Evolutionary conservation across 2,329 filamentous ascomycete genomes (phyloP), one percentile per base, ranked within the genome.

Genomic region (Nakataea oryzae): DNA sequence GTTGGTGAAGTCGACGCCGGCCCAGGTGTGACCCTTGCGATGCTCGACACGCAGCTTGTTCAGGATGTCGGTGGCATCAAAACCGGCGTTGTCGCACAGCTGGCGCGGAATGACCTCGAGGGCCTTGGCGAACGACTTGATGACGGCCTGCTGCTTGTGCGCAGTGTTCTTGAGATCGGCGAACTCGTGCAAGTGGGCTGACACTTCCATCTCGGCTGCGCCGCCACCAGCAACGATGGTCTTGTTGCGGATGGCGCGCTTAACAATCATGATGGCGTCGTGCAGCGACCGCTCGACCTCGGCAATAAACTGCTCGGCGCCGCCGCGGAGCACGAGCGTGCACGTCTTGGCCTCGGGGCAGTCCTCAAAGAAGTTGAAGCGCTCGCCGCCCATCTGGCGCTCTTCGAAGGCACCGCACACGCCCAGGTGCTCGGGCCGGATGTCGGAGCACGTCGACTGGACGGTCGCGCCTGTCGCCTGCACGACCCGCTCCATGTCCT

Each of bases 261-360:
- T 97, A 73, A 99, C 95, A 71, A 99, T 96, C 95, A 99, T 99
- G 77, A 99, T 97, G 69, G 95, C 95, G 72, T 99, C 95, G 81
- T 99, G 95, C 67, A 99, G 84, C 73, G 91, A 96, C 66, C 95
- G 90, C 81, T 99, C 95, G 1, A 97, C 95, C 76, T 99, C 95
- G 63, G 95, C 95, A 70, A 99, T 99, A 79, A 99, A 99, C 75
- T 99, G 95, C 80, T 99, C 95, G 47, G 95, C 95, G 67, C 95
- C 95, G 71, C 95, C 95, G 72, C 95, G 90, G 66, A 99, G 87
- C 54, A 99, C 87, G 26, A 99, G 81, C 12, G 95, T 99, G 82
- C 95, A 99, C 1, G 95, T 97, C 84, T 96, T 96, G 67, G 95
- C 93, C 71, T 87, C 88, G 32, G 93, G 91, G 80, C 95, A 99